Base-by-base conservation (phyloP, 805 yeast species). In the Cyberlindnera euphorbiae region DNA sequence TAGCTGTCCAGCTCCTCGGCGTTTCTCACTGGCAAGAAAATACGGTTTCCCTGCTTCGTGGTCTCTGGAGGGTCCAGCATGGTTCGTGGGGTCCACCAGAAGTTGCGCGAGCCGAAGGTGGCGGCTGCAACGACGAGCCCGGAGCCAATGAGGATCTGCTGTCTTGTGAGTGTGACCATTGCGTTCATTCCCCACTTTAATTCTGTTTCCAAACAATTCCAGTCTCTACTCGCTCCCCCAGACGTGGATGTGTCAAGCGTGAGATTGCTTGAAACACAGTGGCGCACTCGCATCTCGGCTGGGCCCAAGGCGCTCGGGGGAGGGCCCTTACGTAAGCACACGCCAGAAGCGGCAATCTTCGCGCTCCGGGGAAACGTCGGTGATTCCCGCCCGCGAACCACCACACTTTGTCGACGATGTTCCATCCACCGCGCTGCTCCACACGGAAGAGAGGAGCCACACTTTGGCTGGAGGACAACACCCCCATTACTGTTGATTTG, bases 1-100 rank as follows among this genome's bases (percentile, higher is more conserved):
- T 72, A 49, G 24, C 72, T 70, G 35, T 79, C 76, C 30, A 86
- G 58, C 47, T 86, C 95, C 35, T 66, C 60, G 15, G 72, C 71
- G 37, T 71, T 66, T 42, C 79, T 65, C 14, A 85, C 63, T 26
- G 79, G 71, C n/a, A 69, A 54, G 44, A 70, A 75, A 21, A 71
- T 62, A 18, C 77, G 48, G 41, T 71, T 71, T 4, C 59, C 56
- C 22, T 52, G 58, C 29, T 50, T 52, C 4, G 57, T 50, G 0
- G 46, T 30, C 9, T 53, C 35, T 9, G 71, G 70, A 2, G 71
- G 71, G 32, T 64, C 62, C 11, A 65, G 38, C 8, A 64, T 52
- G 8, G 60, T 58, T 22, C 50, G 55, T n/a, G 63, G 52, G 1
- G 53, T 52, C 61, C 61, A 54, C 61, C 62, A 57, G 28, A 55